Evolutionary conservation across 805 yeast genomes (phyloP).

Genomic region (Saturnispora galanensis): DNA sequence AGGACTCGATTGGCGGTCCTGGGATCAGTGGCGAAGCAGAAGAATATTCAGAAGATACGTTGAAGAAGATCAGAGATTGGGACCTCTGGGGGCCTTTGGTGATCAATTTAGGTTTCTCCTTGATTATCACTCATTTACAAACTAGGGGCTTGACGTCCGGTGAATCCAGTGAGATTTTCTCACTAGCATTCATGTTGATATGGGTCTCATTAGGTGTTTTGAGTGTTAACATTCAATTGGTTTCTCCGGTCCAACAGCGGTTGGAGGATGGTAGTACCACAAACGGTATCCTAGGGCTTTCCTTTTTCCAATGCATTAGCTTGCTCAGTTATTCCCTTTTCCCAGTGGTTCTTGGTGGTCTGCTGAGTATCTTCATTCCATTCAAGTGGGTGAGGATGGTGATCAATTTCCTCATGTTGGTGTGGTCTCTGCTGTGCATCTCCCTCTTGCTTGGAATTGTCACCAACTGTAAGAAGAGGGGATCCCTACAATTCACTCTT

Average conservation of each 20-base stretch:
- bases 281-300: conserved; percentile 31
- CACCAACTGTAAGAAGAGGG: conserved; percentile 23
- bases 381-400: conserved; percentile 35
- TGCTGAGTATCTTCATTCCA: conserved; percentile 33
- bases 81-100: conserved; percentile 56
- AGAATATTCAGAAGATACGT: conserved; percentile 27
- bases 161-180: conserved; percentile 39
- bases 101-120: conserved; percentile 39
- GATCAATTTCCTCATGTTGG: conserved; percentile 31
- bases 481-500: background rate
- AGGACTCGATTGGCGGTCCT: conserved; percentile 17
- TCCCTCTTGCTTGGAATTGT: conserved; percentile 40
- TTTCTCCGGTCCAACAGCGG: conserved; percentile 36
- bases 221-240: conserved; percentile 44
- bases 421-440: conserved; percentile 46
- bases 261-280: conserved; percentile 21
- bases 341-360: conserved; percentile 42
- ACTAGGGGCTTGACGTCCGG: conserved; percentile 21
- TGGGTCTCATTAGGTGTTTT: conserved; percentile 41
- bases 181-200: conserved; percentile 43
- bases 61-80: conserved; percentile 40
- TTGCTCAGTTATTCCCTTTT: conserved; percentile 48
- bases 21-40: conserved; percentile 12
- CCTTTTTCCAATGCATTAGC: conserved; percentile 46
- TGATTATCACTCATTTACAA: conserved; percentile 37